Percentiles rank a stretch among this genome's conserved stretches.
phyloP scores from a whole-genome alignment of 2,329 filamentous ascomycete species.

The Daldinia sp. region DNA sequence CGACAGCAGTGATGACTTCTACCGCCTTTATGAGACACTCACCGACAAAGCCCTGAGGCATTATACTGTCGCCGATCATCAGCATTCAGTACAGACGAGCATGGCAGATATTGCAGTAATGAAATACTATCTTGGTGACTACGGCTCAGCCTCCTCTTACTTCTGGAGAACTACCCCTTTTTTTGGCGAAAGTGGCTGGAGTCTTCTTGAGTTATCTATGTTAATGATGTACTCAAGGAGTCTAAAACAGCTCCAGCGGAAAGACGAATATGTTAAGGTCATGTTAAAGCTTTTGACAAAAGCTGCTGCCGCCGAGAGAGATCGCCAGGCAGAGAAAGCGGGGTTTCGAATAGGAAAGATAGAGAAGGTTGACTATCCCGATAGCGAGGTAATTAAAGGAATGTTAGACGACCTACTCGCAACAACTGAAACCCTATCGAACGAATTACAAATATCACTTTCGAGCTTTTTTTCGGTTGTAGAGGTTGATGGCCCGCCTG shows the following conservation, averaged over 20 bases:
- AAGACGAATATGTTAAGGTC: slow-evolving; percentile 83
- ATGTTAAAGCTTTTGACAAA: slow-evolving; percentile 80
- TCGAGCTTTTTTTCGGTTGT: slow-evolving; percentile 79
- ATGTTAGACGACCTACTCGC: slow-evolving; percentile 62
- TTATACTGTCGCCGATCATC: slow-evolving; percentile 82
- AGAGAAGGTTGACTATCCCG: slow-evolving; percentile 49
- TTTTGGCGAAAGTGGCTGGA: slow-evolving; percentile 84
- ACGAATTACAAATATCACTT: slow-evolving; percentile 76
- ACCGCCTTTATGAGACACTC: slow-evolving; percentile 77
- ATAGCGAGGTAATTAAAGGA: slow-evolving; percentile 58
- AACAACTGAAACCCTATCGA: slow-evolving; percentile 59
- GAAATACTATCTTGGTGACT: slow-evolving; percentile 82
- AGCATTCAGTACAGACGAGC: slow-evolving; percentile 80
- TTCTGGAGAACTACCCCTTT: slow-evolving; percentile 83
- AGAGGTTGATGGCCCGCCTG: slow-evolving; percentile 74
- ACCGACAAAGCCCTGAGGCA: slow-evolving; percentile 87
- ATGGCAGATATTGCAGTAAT: slow-evolving; percentile 88
- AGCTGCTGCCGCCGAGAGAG: slow-evolving; percentile 67
- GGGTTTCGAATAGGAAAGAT: slow-evolving; percentile 53
- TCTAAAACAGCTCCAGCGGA: slow-evolving; percentile 78
- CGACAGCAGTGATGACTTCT: slow-evolving; percentile 72
- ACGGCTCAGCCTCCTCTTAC: slow-evolving; percentile 77
- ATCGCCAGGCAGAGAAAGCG: slow-evolving; percentile 58
- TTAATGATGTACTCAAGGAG: slow-evolving; percentile 88
- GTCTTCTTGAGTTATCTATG: slow-evolving; percentile 82